Evolutionary conservation across 768 basidiomycete genomes (phyloP), one percentile per base, ranked within the genome.

Genomic region (Tricholoma flavovirens): DNA sequence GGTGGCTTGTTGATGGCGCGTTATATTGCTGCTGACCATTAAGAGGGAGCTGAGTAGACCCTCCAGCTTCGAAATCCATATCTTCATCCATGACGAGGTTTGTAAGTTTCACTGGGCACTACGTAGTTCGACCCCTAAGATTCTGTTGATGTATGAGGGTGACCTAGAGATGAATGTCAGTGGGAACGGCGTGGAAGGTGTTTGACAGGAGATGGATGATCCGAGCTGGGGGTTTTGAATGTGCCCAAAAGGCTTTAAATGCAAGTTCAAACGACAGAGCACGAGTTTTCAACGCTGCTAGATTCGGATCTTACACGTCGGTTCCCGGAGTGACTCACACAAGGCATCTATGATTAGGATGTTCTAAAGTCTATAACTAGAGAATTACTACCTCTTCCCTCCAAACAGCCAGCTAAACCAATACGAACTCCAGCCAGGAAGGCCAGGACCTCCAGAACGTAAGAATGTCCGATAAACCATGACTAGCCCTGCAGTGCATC

Each of bases 401-500:
- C 85, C 83, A 56, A 87, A 60, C 53, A 90, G 61, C 89, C 89
- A 90, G 12, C 75, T 74, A 52, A 80, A 73, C 87, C 86, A 87
- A 52, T 80, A 76, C 30, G 81, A 70, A 52, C 73, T 77, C 82
- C 86, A 86, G 60, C 73, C 62, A 69, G 79, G 63, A 66, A 78
- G 59, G 21, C 80, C 70, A 21, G 74, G 68, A 24, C 79, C 80
- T 56, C 86, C 84, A 43, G 87, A 85, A 53, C 83, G 75, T 67
- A 82, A 60, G 62, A 89, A 69, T 63, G 82, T 85, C 73, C 91
- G 82, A 69, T 85, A 83, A 51, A 85, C 66, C 75, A 90, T 76
- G 57, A 90, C 71, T 65, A 88, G 60, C 26, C 83, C 86, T n/a
- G 86, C 88, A 32, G 86, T 82, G 59, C 83, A 75, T 33, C 89